A percentile compares a stretch with the other conserved stretches of the same genome.
phyloP scores from a whole-genome alignment of 257 asterid genomes.

The Solanum sejunctum region DNA sequence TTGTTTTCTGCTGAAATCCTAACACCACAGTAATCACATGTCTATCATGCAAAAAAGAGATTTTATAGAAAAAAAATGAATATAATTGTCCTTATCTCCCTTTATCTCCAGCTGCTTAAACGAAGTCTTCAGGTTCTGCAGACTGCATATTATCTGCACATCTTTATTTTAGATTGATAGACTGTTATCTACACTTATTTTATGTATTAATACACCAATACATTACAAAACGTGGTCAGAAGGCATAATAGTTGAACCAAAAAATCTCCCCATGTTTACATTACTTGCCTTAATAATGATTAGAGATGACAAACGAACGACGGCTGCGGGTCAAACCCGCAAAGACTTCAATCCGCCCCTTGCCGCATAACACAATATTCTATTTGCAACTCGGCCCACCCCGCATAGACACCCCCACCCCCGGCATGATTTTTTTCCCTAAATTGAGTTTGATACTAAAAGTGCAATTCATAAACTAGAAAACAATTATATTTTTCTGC shows the following conservation, averaged over 20 bases:
- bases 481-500: not conserved
- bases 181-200: not conserved
- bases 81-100: not conserved
- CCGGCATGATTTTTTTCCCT: not conserved
- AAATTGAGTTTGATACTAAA: not conserved
- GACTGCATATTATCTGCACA: not conserved
- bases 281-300: not conserved
- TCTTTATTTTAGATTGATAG: too few species aligned
- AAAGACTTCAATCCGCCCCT: not conserved
- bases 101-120: not conserved
- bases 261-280: not conserved
- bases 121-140: not conserved
- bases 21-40: not conserved
- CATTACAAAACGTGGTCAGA: not conserved
- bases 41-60: not conserved
- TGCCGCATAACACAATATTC: not conserved
- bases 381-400: not conserved
- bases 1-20: not conserved
- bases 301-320: too few species aligned
- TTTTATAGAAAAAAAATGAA: not conserved
- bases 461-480: not conserved
- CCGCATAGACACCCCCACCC: not conserved
- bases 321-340: not conserved
- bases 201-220: not conserved
- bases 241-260: not conserved